Conservation (phyloP, 2,329 filamentous ascomycete species). For the Hymenotorrendiella dingleyae region DNA sequence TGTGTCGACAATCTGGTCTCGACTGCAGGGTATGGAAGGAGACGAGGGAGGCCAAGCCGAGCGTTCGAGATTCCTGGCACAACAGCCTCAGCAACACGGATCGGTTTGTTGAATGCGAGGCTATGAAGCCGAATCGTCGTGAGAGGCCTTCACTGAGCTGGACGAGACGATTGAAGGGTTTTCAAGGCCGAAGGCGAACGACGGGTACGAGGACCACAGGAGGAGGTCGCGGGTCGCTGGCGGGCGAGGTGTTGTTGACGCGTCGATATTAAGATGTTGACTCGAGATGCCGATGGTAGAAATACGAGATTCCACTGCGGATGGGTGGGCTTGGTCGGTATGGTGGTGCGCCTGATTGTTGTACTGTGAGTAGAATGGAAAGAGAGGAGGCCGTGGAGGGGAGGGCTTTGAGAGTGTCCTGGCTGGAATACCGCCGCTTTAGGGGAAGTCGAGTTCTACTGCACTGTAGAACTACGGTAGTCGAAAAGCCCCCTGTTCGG, state of each 20-base stretch:
- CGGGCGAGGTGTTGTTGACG: slow-evolving; percentile 6
- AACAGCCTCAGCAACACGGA: not conserved
- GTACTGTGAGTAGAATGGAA: no score
- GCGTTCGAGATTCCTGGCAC: not conserved
- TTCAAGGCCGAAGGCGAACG: slow-evolving; percentile 3
- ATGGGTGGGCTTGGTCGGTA: not conserved
- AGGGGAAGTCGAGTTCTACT: no score
- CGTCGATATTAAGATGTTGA: slow-evolving; percentile 4
- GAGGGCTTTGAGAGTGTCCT: no score
- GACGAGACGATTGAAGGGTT: slow-evolving; percentile 6
- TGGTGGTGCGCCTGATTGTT: no score
- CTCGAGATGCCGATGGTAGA: slow-evolving; percentile 2
- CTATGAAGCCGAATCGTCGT: slow-evolving; percentile 1
- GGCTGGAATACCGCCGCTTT: no score
- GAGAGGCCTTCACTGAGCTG: slow-evolving; percentile 2
- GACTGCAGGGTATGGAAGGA: slow-evolving; percentile 4
- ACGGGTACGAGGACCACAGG: not conserved
- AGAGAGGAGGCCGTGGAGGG: no score
- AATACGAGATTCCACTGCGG: no score
- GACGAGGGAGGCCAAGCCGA: not conserved
- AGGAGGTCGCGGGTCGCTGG: not conserved
- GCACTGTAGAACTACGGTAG: no score
- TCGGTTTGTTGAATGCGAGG: not conserved
- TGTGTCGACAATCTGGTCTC: slow-evolving; percentile 15
- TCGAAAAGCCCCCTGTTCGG: no score